Percentiles rank a stretch among this genome's conserved stretches.
Conservation (phyloP, 495 filamentous ascomycete species). For the Penicillium odoratum region DNA sequence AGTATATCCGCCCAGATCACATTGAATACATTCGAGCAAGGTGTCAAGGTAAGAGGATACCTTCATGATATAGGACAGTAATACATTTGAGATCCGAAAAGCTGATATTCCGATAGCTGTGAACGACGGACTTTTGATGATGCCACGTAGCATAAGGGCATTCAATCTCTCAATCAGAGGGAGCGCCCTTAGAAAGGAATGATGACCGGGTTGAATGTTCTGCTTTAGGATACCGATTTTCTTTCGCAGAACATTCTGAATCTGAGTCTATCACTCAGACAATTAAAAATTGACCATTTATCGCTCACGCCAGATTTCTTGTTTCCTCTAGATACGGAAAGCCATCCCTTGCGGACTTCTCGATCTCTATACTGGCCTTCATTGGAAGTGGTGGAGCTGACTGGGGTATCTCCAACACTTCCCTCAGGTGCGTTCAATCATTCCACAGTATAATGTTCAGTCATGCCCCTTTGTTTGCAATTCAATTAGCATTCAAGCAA, state of each 20-base stretch:
- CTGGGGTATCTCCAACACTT: not conserved
- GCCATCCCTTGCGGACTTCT: conserved; percentile 1
- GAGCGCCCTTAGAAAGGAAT: conserved; percentile 1
- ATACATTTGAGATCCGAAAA: too few relatives aligned
- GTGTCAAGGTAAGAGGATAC: conserved; percentile 1
- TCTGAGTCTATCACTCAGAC: conserved; percentile 1
- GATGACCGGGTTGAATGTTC: conserved; percentile 2
- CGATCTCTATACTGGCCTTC: conserved; percentile 2
- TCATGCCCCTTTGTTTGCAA: too few relatives aligned
- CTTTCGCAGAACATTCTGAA: conserved; percentile 5
- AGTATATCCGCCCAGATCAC: conserved; percentile 2
- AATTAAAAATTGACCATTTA: not conserved
- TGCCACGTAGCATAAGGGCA: not conserved
- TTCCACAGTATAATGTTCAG: not conserved
- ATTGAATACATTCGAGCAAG: conserved; percentile 5
- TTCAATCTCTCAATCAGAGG: not conserved
- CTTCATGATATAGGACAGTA: not conserved
- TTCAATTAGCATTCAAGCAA: too few relatives aligned
- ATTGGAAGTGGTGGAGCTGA: conserved; percentile 4
- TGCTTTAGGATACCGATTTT: conserved; percentile 3
- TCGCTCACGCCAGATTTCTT: too few relatives aligned
- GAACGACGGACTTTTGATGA: too few relatives aligned
- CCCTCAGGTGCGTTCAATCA: conserved; percentile 2
- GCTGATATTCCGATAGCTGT: too few relatives aligned
- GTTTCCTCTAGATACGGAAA: not conserved